Conservation (phyloP, 108 stramenopile genomes). For the Schizochytrium sp. region DNA sequence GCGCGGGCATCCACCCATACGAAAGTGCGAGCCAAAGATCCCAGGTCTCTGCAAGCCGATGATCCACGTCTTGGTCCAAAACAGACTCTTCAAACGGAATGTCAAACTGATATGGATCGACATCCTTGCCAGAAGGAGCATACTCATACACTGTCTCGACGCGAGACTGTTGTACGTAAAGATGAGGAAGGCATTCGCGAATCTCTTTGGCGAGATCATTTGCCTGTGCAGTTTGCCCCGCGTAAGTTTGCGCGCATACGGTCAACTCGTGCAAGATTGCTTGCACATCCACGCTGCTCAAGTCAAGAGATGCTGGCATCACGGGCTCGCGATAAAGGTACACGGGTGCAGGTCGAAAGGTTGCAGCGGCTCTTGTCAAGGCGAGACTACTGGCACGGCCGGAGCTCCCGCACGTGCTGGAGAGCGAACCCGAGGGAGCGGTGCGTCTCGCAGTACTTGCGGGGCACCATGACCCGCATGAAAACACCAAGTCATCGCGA, state of each 20-base stretch:
- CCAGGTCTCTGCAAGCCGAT: background rate
- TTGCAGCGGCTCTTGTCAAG: no score
- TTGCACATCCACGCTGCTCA: background rate
- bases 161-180: background rate
- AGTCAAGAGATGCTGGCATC: background rate
- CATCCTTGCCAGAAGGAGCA: background rate
- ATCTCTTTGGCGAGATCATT: background rate
- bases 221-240: background rate
- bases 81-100: constrained; percentile 2
- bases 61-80: background rate
- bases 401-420: background rate
- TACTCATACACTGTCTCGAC: background rate
- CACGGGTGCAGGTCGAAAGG: background rate
- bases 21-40: background rate
- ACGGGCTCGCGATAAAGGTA: background rate
- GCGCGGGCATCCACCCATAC: background rate
- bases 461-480: background rate
- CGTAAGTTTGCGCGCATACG: background rate
- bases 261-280: background rate
- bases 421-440: background rate
- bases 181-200: background rate
- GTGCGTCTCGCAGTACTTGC: background rate
- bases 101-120: background rate
- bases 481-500: background rate
- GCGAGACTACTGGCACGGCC: no score